These are phyloP conservation scores for Pyrus hybrid DNA, from an alignment of 331 rosid genomes.

Conservation along the genomic window DNA sequence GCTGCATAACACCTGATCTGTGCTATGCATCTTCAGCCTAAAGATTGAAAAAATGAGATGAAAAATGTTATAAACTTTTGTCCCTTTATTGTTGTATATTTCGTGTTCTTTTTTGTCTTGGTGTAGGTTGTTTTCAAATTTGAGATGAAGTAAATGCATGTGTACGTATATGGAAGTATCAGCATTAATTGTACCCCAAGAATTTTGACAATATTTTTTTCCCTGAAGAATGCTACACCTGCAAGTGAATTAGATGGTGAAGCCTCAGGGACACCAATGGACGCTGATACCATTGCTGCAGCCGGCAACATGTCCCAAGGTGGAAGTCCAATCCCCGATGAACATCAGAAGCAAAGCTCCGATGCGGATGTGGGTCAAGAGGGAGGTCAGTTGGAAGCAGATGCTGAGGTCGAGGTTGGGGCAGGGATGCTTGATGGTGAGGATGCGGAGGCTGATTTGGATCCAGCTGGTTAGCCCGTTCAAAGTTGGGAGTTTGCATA, in stretches of 20 bases:
- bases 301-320: conserved; percentile 52
- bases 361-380: not conserved
- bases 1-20: not conserved
- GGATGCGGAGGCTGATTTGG: conserved; percentile 77
- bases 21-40: not conserved
- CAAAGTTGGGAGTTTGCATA: not conserved
- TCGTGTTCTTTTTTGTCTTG: not conserved
- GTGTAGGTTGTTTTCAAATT: not conserved
- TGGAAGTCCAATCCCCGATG: conserved; percentile 53
- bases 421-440: conserved; percentile 80
- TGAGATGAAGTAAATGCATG: not conserved
- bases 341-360: conserved; percentile 58
- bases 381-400: not conserved
- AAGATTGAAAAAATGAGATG: not conserved
- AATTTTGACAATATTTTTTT: not conserved
- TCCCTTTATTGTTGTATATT: not conserved
- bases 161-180: not conserved
- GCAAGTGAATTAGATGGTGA: conserved; percentile 61
- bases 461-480: conserved; percentile 37
- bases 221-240: conserved; percentile 45
- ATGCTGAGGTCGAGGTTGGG: conserved; percentile 73
- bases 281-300: conserved; percentile 22
- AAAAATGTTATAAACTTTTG: not conserved
- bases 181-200: not conserved
- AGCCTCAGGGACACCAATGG: conserved; percentile 47